A percentile compares a stretch with the other conserved stretches of the same genome.
Evolutionary conservation across 768 basidiomycete genomes (phyloP).

Genomic region (Gloeostereum incarnatum): DNA sequence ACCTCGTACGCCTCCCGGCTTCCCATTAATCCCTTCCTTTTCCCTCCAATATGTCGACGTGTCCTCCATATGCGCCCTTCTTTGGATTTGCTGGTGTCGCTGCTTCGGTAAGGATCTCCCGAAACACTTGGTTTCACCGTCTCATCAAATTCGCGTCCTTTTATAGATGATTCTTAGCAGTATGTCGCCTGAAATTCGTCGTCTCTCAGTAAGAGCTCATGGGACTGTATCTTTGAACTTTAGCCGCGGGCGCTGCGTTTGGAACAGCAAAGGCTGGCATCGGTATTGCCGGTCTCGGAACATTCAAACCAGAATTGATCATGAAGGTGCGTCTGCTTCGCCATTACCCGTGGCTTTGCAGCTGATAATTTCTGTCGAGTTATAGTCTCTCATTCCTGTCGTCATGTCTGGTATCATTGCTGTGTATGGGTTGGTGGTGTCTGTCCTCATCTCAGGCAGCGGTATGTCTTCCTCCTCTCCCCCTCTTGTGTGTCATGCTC

Average conservation of each 20-base stretch:
- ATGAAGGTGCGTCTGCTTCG: conserved; percentile 69
- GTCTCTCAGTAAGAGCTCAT: too few species aligned
- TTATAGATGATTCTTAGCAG: conserved; percentile 92
- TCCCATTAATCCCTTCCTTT: too few species aligned
- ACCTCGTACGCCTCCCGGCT: too few species aligned
- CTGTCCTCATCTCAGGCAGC: conserved; percentile 79
- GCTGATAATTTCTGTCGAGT: conserved; percentile 1
- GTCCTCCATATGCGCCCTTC: conserved; percentile 94
- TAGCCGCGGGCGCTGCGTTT: conserved; percentile 91
- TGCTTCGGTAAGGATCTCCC: conserved; percentile 55
- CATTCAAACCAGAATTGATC: conserved; percentile 92
- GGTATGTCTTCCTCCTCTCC: conserved; percentile 19
- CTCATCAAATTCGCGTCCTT: not conserved
- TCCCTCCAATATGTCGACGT: conserved; percentile 69
- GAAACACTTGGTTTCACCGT: conserved; percentile 3
- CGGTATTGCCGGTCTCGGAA: conserved; percentile 90
- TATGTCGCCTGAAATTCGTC: conserved; percentile 30
- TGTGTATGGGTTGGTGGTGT: conserved; percentile 94
- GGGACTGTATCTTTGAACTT: conserved; percentile 1
- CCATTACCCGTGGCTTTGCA: not conserved
- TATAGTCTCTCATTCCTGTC: conserved; percentile 86
- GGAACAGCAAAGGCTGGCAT: conserved; percentile 97
- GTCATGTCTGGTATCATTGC: conserved; percentile 99
- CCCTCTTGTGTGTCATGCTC: conserved; percentile 7
- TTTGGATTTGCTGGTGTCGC: conserved; percentile 97